phyloP scores from a whole-genome alignment of 202 grass and related monocot genomes.

The Saccharum hybrid region DNA sequence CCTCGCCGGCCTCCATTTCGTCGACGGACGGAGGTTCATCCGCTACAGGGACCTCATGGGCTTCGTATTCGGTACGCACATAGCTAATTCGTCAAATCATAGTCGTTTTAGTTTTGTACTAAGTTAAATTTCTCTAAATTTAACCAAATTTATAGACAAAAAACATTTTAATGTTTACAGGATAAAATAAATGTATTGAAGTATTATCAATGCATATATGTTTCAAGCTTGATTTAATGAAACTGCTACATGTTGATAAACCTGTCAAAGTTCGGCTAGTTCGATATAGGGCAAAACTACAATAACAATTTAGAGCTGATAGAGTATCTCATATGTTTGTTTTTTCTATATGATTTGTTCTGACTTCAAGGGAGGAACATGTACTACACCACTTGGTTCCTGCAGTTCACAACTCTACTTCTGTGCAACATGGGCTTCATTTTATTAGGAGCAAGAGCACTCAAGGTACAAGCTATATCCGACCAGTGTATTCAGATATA shows the following conservation, averaged over 20 bases:
- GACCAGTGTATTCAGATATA: background rate
- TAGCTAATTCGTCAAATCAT: too few relatives aligned
- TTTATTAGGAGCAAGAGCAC: conserved; percentile 73
- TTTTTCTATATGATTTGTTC: conserved; percentile 21
- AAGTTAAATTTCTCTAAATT: too few relatives aligned
- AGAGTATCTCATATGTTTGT: background rate
- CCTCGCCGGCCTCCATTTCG: conserved; percentile 70
- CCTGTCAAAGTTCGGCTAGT: background rate
- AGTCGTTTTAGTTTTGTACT: too few relatives aligned
- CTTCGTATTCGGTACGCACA: conserved; percentile 61
- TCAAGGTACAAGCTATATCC: conserved; percentile 58
- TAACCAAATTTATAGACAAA: too few relatives aligned
- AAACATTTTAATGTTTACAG: too few relatives aligned
- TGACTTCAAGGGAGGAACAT: conserved; percentile 61
- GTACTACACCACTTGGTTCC: conserved; percentile 81
- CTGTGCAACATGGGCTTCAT: conserved; percentile 92
- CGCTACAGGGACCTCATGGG: conserved; percentile 92
- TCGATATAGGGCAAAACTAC: background rate
- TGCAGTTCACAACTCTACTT: conserved; percentile 79
- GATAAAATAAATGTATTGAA: too few relatives aligned
- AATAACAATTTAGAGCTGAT: background rate
- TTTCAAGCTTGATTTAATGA: too few relatives aligned
- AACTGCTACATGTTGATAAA: too few relatives aligned
- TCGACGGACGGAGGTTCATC: conserved; percentile 75
- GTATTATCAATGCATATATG: too few relatives aligned